A percentile compares a stretch with the other conserved stretches of the same genome.
Evolutionary conservation across 495 filamentous ascomycete species (phyloP).

Genomic region (Pseudoneurospora amorphoporcata): DNA sequence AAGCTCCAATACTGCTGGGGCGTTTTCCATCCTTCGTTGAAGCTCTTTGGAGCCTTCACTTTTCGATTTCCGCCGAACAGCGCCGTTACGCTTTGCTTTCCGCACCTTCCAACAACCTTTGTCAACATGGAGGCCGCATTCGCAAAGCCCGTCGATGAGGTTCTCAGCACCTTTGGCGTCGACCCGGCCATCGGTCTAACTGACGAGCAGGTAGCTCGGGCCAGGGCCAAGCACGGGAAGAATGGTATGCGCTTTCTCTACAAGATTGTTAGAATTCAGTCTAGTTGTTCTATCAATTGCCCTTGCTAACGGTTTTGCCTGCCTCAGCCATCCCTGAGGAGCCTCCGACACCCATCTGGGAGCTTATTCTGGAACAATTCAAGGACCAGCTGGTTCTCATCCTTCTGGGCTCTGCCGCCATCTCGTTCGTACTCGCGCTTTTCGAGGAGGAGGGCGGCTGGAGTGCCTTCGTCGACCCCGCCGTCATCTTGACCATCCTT

Average conservation of each 20-base stretch:
- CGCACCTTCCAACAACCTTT: not conserved
- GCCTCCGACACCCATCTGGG: conserved; percentile 92
- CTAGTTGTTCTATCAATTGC: not conserved
- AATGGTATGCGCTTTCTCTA: conserved; percentile 57
- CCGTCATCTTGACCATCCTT: conserved; percentile 93
- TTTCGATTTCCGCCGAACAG: not conserved
- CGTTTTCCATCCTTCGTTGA: not conserved
- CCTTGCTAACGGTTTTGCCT: not conserved
- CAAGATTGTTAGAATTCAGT: not conserved
- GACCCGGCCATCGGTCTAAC: conserved; percentile 57
- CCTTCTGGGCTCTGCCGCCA: conserved; percentile 80
- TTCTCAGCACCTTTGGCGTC: conserved; percentile 62
- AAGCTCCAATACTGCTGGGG: not conserved
- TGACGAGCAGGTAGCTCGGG: conserved; percentile 52
- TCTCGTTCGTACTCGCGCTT: conserved; percentile 88
- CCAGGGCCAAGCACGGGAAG: conserved; percentile 60
- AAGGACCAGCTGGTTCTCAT: conserved; percentile 98
- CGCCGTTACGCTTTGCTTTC: not conserved
- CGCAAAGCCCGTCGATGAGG: conserved; percentile 53
- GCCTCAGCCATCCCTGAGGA: conserved; percentile 81
- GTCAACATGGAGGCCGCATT: conserved; percentile 71
- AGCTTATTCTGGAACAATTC: conserved; percentile 95
- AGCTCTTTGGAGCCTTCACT: not conserved
- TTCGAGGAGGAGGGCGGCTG: conserved; percentile 89
- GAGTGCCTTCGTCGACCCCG: conserved; percentile 98